Conservation (phyloP, 139 green algal species). For the Tetradesmus obliquus region DNA sequence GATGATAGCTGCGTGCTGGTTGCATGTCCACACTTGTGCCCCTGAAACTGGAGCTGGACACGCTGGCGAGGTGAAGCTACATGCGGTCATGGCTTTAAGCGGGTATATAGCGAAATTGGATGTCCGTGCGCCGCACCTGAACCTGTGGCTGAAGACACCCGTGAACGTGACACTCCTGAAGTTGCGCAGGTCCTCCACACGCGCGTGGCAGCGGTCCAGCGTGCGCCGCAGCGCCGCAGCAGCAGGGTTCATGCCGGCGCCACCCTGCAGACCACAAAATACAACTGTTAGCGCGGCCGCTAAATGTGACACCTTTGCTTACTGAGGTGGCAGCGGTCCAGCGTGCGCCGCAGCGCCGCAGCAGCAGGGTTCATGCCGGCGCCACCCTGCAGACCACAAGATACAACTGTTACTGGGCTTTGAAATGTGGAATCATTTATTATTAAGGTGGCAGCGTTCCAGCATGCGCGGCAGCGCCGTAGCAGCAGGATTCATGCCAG, state of each 20-base stretch:
- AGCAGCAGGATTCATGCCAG: conserved; percentile 28
- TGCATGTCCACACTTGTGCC: no score
- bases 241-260: conserved; percentile 26
- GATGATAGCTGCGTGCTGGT: no score
- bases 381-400: background rate
- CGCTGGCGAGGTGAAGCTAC: conserved; percentile 58
- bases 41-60: background rate
- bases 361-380: conserved; percentile 30
- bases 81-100: no score
- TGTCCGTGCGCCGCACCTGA: conserved; percentile 10
- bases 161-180: conserved; percentile 68
- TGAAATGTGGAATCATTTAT: no score
- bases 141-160: conserved; percentile 69
- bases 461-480: conserved; percentile 59
- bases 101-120: no score
- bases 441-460: conserved; percentile 49
- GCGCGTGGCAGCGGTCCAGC: conserved; percentile 56
- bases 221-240: conserved; percentile 60
- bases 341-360: conserved; percentile 58
- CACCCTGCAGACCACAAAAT: background rate
- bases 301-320: no score
- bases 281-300: background rate
- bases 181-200: conserved; percentile 60
- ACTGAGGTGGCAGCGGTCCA: conserved; percentile 51
- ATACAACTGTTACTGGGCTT: background rate